Percentiles rank a stretch among this genome's conserved stretches.
Evolutionary conservation across 108 stramenopile species (phyloP).

Genomic region (Cyclotella baltica): DNA sequence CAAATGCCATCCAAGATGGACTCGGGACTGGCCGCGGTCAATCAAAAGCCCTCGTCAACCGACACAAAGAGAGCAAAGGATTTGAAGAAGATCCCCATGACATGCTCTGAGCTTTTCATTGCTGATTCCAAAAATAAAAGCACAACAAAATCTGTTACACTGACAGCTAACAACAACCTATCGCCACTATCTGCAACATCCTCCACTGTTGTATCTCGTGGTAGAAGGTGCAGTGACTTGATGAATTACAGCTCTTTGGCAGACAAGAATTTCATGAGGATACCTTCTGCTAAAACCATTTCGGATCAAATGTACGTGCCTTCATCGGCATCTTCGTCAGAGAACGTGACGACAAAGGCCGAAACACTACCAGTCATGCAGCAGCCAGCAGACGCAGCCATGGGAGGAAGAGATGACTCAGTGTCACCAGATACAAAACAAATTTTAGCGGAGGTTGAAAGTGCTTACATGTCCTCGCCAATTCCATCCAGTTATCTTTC

Average conservation of each 20-base stretch:
- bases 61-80: neutral
- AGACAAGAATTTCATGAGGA: neutral
- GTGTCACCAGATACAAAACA: conserved; percentile 17
- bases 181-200: neutral
- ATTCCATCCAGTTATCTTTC: conserved; percentile 22
- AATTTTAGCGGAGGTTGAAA: conserved; percentile 26
- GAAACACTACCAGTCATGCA: no score
- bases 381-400: neutral
- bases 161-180: neutral
- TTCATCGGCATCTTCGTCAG: conserved; percentile 17
- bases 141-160: neutral
- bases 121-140: neutral
- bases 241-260: conserved; percentile 29
- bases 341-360: no score
- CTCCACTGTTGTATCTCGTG: neutral
- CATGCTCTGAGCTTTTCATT: conserved; percentile 1
- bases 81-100: conserved; percentile 9
- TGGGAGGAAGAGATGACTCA: neutral
- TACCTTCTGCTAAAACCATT: conserved; percentile 27
- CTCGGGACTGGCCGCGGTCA: neutral
- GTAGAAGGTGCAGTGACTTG: conserved; percentile 15
- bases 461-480: conserved; percentile 19
- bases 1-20: neutral
- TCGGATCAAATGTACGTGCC: conserved; percentile 14
- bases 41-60: neutral